Evolutionary conservation across 805 yeast genomes (phyloP).

Genomic region (Pichia nakasei): DNA sequence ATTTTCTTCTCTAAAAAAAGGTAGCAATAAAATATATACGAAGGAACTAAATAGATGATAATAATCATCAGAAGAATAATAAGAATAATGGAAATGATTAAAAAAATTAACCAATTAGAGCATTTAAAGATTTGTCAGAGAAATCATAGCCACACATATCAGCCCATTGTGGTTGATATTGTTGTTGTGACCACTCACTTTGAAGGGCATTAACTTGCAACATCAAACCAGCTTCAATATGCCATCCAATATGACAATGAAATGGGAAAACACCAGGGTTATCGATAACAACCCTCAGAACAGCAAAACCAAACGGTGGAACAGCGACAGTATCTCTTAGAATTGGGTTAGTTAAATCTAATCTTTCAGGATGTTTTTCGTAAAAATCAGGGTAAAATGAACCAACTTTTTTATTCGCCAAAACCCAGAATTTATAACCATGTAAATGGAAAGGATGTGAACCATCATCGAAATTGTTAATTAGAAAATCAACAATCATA

Average conservation of each 20-base stretch:
- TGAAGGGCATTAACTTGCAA: slow-evolving; percentile 13
- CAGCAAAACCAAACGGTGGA: slow-evolving; percentile 68
- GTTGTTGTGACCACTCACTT: slow-evolving; percentile 7
- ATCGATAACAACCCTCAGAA: slow-evolving; percentile 72
- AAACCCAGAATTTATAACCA: slow-evolving; percentile 76
- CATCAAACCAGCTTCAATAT: slow-evolving; percentile 34
- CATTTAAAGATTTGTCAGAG: slow-evolving; percentile 2
- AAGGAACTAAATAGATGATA: too few relatives aligned
- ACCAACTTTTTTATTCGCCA: slow-evolving; percentile 41
- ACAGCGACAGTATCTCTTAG: slow-evolving; percentile 69
- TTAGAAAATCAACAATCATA: slow-evolving; percentile 59
- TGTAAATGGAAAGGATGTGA: slow-evolving; percentile 92
- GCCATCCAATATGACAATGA: slow-evolving; percentile 98
- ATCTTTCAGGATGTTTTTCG: slow-evolving; percentile 20
- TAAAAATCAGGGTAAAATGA: slow-evolving; percentile 41
- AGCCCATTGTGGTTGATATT: slow-evolving; percentile 4
- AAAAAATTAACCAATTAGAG: not conserved
- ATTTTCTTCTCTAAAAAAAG: too few relatives aligned
- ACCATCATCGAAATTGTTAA: slow-evolving; percentile 79
- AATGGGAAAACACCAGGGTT: slow-evolving; percentile 95
- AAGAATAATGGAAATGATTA: not conserved
- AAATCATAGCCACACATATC: slow-evolving; percentile 11
- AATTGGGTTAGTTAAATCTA: slow-evolving; percentile 27
- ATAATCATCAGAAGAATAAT: not conserved
- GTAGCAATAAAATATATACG: too few relatives aligned